Evolutionary conservation across 768 basidiomycete species (phyloP).

Genomic region (Russula ochroleuca): DNA sequence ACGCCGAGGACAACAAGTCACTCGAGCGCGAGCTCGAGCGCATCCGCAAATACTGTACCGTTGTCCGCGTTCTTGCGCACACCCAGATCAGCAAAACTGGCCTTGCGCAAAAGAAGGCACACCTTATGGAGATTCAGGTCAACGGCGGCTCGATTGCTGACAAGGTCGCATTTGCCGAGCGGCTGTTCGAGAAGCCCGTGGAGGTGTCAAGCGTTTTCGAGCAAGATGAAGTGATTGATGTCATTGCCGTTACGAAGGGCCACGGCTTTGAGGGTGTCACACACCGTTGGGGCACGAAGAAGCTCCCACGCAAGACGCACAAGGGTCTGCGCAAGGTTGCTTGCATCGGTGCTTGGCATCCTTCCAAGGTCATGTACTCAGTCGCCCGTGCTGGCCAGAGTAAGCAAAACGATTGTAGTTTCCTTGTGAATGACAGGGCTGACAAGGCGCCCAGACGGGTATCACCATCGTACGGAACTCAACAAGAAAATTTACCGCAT

Average conservation of each 20-base stretch:
- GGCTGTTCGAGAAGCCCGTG: conserved; percentile 94
- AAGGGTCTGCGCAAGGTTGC: conserved; percentile 99
- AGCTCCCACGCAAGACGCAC: conserved; percentile 97
- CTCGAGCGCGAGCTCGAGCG: conserved; percentile 95
- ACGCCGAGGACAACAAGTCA: conserved; percentile 90
- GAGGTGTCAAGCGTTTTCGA: conserved; percentile 85
- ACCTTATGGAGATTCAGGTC: conserved; percentile 99
- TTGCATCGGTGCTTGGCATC: conserved; percentile 98
- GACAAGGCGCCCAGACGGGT: conserved; percentile 57
- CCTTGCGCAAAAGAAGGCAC: conserved; percentile 98
- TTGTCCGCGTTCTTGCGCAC: conserved; percentile 98
- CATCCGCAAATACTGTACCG: conserved; percentile 99
- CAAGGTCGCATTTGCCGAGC: conserved; percentile 94
- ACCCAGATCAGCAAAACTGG: conserved; percentile 98
- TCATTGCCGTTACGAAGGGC: conserved; percentile 98
- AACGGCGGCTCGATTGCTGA: conserved; percentile 95
- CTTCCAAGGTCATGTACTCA: conserved; percentile 99
- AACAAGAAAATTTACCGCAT: conserved; percentile 99
- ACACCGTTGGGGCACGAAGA: conserved; percentile 99
- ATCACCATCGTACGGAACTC: conserved; percentile 94
- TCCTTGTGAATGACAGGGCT: not conserved
- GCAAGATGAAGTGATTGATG: conserved; percentile 93
- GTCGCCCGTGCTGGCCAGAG: conserved; percentile 99
- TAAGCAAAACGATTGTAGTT: conserved; percentile 41
- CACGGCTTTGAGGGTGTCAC: conserved; percentile 99